These are phyloP conservation scores for Nidularia pulvinata DNA, from an alignment of 768 basidiomycete species.

Conservation along the genomic window DNA sequence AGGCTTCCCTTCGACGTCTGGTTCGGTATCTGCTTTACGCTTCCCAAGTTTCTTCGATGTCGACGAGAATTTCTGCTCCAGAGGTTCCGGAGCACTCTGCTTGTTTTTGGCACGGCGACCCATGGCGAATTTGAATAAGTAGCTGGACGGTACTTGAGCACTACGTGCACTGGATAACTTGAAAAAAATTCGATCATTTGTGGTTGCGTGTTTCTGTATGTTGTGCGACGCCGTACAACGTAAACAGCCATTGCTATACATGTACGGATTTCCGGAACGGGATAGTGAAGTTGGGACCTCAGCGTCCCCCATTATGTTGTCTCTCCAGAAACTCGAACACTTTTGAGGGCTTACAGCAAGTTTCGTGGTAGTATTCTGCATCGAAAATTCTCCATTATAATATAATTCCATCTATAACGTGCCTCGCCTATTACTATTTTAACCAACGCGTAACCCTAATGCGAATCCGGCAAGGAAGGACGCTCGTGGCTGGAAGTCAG, in stretches of 20 bases:
- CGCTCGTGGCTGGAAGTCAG: conserved; percentile 91
- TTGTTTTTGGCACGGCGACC: conserved; percentile 87
- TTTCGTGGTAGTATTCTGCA: too few relatives aligned
- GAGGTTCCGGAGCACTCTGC: conserved; percentile 68
- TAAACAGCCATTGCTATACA: too few relatives aligned
- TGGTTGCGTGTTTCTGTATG: not conserved
- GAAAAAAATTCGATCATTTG: not conserved
- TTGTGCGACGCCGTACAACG: not conserved
- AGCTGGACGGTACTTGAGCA: too few relatives aligned
- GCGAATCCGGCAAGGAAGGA: conserved; percentile 85
- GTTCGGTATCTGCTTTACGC: conserved; percentile 58
- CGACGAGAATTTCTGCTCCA: conserved; percentile 37
- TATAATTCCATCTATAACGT: not conserved
- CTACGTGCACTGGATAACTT: not conserved
- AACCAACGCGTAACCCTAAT: conserved; percentile 84
- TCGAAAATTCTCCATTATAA: too few relatives aligned
- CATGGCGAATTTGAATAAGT: conserved; percentile 38
- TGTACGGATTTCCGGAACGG: too few relatives aligned
- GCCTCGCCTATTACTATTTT: conserved; percentile 7
- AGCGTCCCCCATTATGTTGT: too few relatives aligned
- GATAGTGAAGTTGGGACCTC: too few relatives aligned
- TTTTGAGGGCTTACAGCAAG: too few relatives aligned
- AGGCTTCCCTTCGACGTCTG: conserved; percentile 26
- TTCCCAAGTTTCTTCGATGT: conserved; percentile 67
- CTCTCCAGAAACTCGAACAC: too few relatives aligned